Evolutionary conservation across 116 monocot species (phyloP), one percentile per base, ranked within the genome.

Genomic region (Zostera marina): DNA sequence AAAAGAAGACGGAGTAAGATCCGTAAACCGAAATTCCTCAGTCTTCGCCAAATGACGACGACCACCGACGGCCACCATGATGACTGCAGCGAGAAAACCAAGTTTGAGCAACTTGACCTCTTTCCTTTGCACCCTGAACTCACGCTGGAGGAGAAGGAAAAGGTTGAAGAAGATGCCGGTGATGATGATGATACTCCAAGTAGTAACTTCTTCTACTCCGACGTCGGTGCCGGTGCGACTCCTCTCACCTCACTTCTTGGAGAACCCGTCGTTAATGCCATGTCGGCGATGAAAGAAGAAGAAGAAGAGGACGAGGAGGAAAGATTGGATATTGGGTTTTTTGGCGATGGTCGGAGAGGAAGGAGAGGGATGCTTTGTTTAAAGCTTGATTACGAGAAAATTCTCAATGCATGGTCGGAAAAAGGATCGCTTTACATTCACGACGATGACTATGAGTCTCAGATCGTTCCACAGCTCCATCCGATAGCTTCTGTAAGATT

Each of bases 311-410:
- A 53, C 66, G 23, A n/a, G n/a, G n/a, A n/a, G n/a, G n/a, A n/a
- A n/a, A n/a, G n/a, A n/a, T n/a, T n/a, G n/a, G n/a, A n/a, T n/a
- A n/a, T n/a, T 65, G 61, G 61, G 74, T 56, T 20, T 73, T 74
- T 22, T 77, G 72, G 22, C 40, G 32, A 32, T 7, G 17, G 51
- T 8, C n/a, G n/a, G n/a, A n/a, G n/a, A n/a, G 51, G 20, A 8
- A 24, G 14, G 32, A 56, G 56, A 11, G 39, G 32, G 41, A 60
- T 59, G 19, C 53, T 72, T 21, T 48, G 68, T 20, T 60, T 82
- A n/a, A 82, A 82, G 74, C 67, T 82, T 39, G 82, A 82, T 60
- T 78, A 82, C 32, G 75, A 78, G 51, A 72, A 78, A 69, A 53
- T 82, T 15, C 49, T 78, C 22, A 59, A 63, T 2, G 72, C 78